A percentile compares a stretch with the other conserved stretches of the same genome.
phyloP scores from a whole-genome alignment of 2,329 filamentous ascomycete genomes.

The Ophiostoma sp. region DNA sequence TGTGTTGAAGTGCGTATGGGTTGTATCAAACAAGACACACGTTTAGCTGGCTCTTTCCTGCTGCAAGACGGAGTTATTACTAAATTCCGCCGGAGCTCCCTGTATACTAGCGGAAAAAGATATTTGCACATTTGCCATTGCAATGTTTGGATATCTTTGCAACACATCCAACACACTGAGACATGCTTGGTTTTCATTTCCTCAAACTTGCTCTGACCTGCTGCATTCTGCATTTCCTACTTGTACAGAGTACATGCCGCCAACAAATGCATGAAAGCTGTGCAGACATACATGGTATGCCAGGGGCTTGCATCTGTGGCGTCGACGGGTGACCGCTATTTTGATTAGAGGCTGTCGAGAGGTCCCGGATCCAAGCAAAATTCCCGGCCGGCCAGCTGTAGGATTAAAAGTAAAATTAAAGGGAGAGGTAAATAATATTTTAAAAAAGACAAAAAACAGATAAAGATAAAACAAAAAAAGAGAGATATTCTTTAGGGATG shows the following conservation, averaged over 20 bases:
- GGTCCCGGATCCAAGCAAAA: neutral
- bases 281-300: neutral
- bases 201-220: neutral
- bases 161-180: neutral
- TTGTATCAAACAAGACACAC: neutral
- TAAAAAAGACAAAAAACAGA: neutral
- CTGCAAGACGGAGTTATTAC: neutral
- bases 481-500: too few relatives aligned
- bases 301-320: constrained; percentile 12
- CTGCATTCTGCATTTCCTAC: neutral
- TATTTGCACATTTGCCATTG: too few relatives aligned
- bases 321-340: constrained; percentile 8
- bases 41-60: neutral
- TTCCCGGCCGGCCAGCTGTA: neutral
- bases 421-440: too few relatives aligned
- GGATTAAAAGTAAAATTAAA: neutral
- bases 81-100: neutral
- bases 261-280: neutral
- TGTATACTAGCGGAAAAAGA: too few relatives aligned
- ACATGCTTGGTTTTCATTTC: neutral
- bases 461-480: neutral
- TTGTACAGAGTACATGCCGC: too few relatives aligned
- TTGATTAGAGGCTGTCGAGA: neutral
- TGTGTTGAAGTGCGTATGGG: too few relatives aligned
- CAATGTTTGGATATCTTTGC: too few relatives aligned